Conservation (phyloP, 371 early-diverging fungal genomes). For the Mucor lusitanicus region DNA sequence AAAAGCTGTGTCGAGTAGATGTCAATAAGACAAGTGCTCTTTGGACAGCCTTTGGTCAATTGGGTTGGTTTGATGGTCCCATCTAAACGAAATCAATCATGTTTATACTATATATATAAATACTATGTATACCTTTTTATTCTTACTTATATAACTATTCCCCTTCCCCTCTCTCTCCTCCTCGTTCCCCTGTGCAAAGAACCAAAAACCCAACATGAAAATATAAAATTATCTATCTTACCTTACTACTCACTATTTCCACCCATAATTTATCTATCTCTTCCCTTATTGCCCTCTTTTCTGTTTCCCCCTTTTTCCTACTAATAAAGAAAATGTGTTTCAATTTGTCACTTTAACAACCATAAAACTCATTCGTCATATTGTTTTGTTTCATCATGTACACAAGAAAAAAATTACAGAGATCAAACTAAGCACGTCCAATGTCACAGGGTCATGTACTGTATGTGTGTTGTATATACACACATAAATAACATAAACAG, state of each 20-base stretch:
- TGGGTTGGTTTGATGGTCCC: slow-evolving; percentile 31
- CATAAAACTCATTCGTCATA: slow-evolving; percentile 4
- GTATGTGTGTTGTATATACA: not conserved
- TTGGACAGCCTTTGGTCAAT: slow-evolving; percentile 37
- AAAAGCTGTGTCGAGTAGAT: slow-evolving; percentile 39
- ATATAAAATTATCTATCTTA: slow-evolving; percentile 2
- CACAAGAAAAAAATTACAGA: not conserved
- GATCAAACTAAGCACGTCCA: slow-evolving; percentile 3
- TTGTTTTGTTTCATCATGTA: slow-evolving; percentile 3
- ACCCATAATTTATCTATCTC: not conserved
- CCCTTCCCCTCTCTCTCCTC: not conserved
- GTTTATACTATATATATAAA: slow-evolving; percentile 2
- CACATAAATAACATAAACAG: not conserved
- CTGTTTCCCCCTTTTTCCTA: not conserved
- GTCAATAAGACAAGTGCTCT: slow-evolving; percentile 44
- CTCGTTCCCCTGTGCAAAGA: not conserved
- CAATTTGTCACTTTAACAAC: not conserved
- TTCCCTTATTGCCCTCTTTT: not conserved
- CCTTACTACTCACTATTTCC: not conserved
- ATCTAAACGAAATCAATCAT: slow-evolving; percentile 4
- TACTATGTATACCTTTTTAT: not conserved
- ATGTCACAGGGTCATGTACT: slow-evolving; percentile 1
- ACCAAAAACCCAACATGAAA: not conserved
- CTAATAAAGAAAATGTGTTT: slow-evolving; percentile 2
- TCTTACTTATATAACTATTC: not conserved